Evolutionary conservation across 106 monocot genomes (phyloP).

Genomic region (Dendrobium chrysotoxum): DNA sequence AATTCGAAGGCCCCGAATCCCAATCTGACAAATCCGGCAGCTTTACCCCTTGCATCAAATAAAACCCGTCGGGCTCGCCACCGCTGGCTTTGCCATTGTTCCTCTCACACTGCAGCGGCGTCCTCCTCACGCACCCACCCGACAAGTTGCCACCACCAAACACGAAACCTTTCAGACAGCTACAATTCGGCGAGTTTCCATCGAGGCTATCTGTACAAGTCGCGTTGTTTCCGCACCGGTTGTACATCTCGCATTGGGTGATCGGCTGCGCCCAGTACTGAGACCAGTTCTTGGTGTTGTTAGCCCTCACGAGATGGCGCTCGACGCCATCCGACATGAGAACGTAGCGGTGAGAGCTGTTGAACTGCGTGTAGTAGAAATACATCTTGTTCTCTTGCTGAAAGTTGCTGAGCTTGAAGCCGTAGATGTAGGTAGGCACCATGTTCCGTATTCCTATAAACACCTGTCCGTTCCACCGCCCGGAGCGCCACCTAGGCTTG

Average conservation of each 20-base stretch:
- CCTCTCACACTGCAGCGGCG: constrained; percentile 5
- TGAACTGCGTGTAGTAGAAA: constrained; percentile 24
- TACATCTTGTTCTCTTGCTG: constrained; percentile 33
- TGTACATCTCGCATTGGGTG: constrained; percentile 20
- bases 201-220: constrained; percentile 10
- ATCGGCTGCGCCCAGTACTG: constrained; percentile 20
- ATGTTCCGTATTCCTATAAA: constrained; percentile 32
- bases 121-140: constrained; percentile 8
- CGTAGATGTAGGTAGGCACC: constrained; percentile 39
- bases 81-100: neutral
- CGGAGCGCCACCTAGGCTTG: constrained; percentile 32
- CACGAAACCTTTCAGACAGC: constrained; percentile 28
- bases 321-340: constrained; percentile 24
- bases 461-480: constrained; percentile 32
- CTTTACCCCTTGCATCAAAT: constrained; percentile 31
- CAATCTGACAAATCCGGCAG: constrained; percentile 42
- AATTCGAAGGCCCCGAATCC: neutral
- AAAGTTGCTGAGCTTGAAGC: constrained; percentile 34
- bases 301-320: constrained; percentile 18
- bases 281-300: constrained; percentile 12
- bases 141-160: constrained; percentile 3
- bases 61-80: constrained; percentile 24
- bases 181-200: constrained; percentile 9
- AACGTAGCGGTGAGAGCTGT: constrained; percentile 34
- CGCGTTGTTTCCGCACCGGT: constrained; percentile 20